Percentiles rank a stretch among this genome's conserved stretches.
Evolutionary conservation across 2,329 filamentous ascomycete genomes (phyloP).

Genomic region (Dactylellina drechsleri): DNA sequence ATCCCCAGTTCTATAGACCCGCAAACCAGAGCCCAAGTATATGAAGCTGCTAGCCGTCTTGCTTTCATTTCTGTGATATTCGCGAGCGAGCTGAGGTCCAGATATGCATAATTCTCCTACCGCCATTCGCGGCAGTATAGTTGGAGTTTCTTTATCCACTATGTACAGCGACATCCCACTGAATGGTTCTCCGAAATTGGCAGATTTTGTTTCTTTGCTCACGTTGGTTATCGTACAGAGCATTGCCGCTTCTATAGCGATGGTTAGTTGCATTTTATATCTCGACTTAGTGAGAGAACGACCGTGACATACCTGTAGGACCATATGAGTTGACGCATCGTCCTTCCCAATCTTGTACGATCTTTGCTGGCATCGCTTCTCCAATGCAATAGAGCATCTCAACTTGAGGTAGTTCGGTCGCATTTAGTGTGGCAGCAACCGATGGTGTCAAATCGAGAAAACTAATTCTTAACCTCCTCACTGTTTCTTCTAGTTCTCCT

Average conservation of each 20-base stretch:
- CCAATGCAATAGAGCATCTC: constrained; percentile 64
- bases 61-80: constrained; percentile 60
- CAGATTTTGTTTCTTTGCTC: constrained; percentile 59
- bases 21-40: constrained; percentile 29
- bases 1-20: constrained; percentile 82
- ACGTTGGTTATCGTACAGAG: constrained; percentile 63
- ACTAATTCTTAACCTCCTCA: constrained; percentile 61
- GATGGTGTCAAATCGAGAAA: constrained; percentile 64
- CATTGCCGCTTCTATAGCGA: constrained; percentile 62
- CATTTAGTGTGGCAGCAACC: constrained; percentile 61
- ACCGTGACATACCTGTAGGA: constrained; percentile 58
- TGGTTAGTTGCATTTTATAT: constrained; percentile 19
- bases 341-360: constrained; percentile 61
- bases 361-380: constrained; percentile 62
- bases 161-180: constrained; percentile 62
- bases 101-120: constrained; percentile 65
- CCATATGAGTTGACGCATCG: constrained; percentile 64
- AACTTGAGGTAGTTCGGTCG: constrained; percentile 60
- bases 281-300: neutral
- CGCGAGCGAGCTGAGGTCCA: constrained; percentile 64
- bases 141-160: constrained; percentile 59
- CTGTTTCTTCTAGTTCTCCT: constrained; percentile 60
- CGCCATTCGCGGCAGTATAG: constrained; percentile 61
- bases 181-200: constrained; percentile 63
- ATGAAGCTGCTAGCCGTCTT: constrained; percentile 52